Evolutionary conservation across 768 basidiomycete species (phyloP).

Genomic region (Leccinum longicurvipes): DNA sequence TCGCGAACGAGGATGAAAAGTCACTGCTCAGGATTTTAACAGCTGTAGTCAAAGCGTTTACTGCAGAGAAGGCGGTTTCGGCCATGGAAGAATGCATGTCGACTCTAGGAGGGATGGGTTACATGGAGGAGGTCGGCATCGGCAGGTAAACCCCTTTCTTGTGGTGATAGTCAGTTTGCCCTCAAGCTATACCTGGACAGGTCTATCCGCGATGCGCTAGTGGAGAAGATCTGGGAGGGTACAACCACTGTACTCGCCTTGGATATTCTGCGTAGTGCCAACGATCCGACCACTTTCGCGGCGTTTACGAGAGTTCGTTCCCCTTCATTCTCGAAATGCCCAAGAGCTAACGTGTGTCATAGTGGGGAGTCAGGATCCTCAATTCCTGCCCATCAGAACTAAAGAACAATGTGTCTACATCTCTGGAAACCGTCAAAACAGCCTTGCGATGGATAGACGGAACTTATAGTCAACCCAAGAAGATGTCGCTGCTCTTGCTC

Average conservation of each 20-base stretch:
- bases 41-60: constrained; percentile 68
- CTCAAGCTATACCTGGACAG: constrained; percentile 21
- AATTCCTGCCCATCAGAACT: constrained; percentile 40
- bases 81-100: constrained; percentile 77
- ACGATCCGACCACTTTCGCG: constrained; percentile 40
- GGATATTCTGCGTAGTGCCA: constrained; percentile 58
- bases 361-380: constrained; percentile 55
- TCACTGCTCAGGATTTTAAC: constrained; percentile 60
- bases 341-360: background rate
- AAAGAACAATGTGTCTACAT: constrained; percentile 21
- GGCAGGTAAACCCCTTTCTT: constrained; percentile 40
- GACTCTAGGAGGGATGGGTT: constrained; percentile 71
- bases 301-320: constrained; percentile 50
- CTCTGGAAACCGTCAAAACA: constrained; percentile 34
- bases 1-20: constrained; percentile 47
- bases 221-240: constrained; percentile 85
- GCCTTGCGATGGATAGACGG: constrained; percentile 40
- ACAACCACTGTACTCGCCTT: constrained; percentile 65
- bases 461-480: constrained; percentile 36
- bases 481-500: constrained; percentile 44
- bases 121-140: constrained; percentile 80
- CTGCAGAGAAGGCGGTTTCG: constrained; percentile 56
- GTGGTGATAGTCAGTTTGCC: background rate
- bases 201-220: constrained; percentile 62
- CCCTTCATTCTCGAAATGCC: background rate